A percentile compares a stretch with the other conserved stretches of the same genome.
Conservation (phyloP, 2,329 filamentous ascomycete genomes). For the Fusarium scirpi region DNA sequence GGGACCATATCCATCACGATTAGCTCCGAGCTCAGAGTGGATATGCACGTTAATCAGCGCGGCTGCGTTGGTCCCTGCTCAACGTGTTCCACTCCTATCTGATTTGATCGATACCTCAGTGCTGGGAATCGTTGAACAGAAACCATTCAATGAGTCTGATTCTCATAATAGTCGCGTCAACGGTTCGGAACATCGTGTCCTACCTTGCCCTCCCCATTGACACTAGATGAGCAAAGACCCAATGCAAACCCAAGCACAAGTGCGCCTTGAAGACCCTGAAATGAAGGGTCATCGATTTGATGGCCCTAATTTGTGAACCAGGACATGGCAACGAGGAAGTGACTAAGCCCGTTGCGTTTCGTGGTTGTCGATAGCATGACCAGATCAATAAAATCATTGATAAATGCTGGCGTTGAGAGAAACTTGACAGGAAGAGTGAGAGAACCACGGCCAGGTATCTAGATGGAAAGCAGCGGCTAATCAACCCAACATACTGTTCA, state of each 20-base stretch:
- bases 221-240: neutral
- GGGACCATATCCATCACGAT: constrained; percentile 31
- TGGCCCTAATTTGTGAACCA: constrained; percentile 21
- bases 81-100: constrained; percentile 15
- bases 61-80: constrained; percentile 32
- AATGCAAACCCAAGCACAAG: constrained; percentile 1
- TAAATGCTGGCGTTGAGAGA: neutral
- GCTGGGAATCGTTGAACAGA: neutral
- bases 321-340: constrained; percentile 28
- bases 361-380: constrained; percentile 21
- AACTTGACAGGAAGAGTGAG: neutral
- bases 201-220: neutral
- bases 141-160: neutral
- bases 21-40: constrained; percentile 31
- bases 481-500: neutral
- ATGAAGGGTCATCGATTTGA: constrained; percentile 32
- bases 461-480: neutral
- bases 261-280: constrained; percentile 12
- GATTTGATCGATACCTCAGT: constrained; percentile 3
- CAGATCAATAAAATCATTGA: neutral
- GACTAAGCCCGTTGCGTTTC: constrained; percentile 27
- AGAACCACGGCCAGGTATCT: neutral
- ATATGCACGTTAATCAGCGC: constrained; percentile 30
- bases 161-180: neutral
- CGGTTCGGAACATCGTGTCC: neutral